Conservation (phyloP, 2,329 filamentous ascomycete species). For the Ophiocordyceps unilateralis region DNA sequence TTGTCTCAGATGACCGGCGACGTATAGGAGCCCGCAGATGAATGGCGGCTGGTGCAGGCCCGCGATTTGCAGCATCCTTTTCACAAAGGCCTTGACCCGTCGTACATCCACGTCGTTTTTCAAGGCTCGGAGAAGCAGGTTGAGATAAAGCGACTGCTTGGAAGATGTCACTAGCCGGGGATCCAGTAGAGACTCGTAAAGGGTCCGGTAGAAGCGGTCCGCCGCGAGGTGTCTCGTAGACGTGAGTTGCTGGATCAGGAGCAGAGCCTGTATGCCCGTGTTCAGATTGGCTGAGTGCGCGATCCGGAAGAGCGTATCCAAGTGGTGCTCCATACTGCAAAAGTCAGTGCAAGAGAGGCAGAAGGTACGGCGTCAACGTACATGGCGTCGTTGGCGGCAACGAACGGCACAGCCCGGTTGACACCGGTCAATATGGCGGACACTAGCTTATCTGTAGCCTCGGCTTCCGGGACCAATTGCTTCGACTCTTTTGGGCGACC, state of each 20-base stretch:
- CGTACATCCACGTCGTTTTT: constrained; percentile 84
- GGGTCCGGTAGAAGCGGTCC: constrained; percentile 84
- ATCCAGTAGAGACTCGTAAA: constrained; percentile 90
- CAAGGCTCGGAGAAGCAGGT: constrained; percentile 72
- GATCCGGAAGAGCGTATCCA: constrained; percentile 88
- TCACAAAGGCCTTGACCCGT: constrained; percentile 88
- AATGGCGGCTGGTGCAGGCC: constrained; percentile 85
- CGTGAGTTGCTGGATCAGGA: constrained; percentile 86
- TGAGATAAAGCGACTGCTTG: constrained; percentile 90
- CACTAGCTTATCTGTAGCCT: constrained; percentile 66
- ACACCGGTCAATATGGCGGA: constrained; percentile 86
- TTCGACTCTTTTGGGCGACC: constrained; percentile 8
- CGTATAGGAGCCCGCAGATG: constrained; percentile 79
- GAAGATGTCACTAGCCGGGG: constrained; percentile 77
- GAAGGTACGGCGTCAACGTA: constrained; percentile 22
- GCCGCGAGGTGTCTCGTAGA: constrained; percentile 62
- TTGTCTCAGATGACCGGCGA: constrained; percentile 63
- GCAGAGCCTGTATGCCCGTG: constrained; percentile 86
- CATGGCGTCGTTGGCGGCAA: constrained; percentile 60
- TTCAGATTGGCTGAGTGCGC: constrained; percentile 99
- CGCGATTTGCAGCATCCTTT: constrained; percentile 75
- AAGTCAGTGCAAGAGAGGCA: background rate
- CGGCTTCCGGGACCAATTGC: constrained; percentile 43
- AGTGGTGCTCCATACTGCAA: constrained; percentile 59
- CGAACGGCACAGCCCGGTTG: constrained; percentile 90